Base-by-base conservation (phyloP, 306 rosid genomes). In the Parietaria judaica region DNA sequence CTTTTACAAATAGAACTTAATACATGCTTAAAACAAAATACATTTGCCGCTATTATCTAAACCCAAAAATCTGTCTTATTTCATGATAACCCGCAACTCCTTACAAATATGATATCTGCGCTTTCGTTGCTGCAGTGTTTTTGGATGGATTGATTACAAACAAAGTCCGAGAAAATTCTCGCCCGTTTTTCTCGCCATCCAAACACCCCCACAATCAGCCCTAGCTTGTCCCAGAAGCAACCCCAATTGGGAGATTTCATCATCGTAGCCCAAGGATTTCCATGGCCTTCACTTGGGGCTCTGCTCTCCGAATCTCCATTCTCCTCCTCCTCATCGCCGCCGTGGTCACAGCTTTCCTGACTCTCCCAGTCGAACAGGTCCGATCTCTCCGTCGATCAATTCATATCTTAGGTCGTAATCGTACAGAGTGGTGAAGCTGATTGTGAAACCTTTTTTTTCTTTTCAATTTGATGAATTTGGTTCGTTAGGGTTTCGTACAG, bases 311-410 rank as follows among this genome's bases (percentile, higher is more conserved):
- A 75, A 77, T 88, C 83, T 56, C 86, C 52, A 69, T 92, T 63
- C 68, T 86, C 39, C 79, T 92, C 52, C 72, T 86, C 72, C 83
- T 92, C 39, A 3, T 83, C 54, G 87, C 87, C 39, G 90, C 90
- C 8, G 78, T 82, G 6, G 51, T 82, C 47, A 1, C 50, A 43
- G 96, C 99, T 9, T 92, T 87, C 58, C 80, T 86, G 54, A 81
- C 96, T 56, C 94, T 92, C 52, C 99, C 99, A 11, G 36, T 92
- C 41, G 95, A 92, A 64, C 84, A 88, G 98, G 96, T 88, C 54
- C 35, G 4, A 8, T 23, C 13, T 17, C 36, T 31, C 60, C 62
- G 45, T 58, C 65, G 63, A 14, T 64, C 1, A 15, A 48, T 60
- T 41, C 1, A 23, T 59, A 34, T 51, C 38, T 68, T 31, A 7